Conservation (phyloP, 164 flowering plant genomes). For the Magnolia kwangsiensis region DNA sequence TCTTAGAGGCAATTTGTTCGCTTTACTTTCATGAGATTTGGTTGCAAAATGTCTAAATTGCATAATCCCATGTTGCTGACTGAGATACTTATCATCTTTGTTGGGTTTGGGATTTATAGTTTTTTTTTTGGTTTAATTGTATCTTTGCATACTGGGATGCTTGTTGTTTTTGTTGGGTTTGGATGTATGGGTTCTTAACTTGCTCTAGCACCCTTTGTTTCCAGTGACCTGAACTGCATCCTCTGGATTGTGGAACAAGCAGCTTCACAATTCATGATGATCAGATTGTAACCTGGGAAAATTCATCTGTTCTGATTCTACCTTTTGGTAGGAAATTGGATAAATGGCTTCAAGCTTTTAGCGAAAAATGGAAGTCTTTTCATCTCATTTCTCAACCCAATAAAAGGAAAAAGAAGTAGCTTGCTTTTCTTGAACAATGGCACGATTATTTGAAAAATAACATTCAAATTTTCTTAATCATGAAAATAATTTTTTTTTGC, state of each 20-base stretch:
- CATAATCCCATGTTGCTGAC: not conserved
- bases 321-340: not conserved
- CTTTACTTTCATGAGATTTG: not conserved
- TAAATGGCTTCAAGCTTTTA: too few species aligned
- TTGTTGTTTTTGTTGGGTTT: not conserved
- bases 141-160: not conserved
- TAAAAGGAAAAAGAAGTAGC: not conserved
- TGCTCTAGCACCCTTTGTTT: not conserved
- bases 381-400: not conserved
- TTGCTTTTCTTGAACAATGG: not conserved
- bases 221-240: not conserved
- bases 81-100: not conserved
- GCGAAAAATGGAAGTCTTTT: too few species aligned
- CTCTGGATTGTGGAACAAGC: not conserved
- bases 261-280: not conserved
- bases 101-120: not conserved
- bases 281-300: not conserved
- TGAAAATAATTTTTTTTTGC: not conserved
- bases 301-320: not conserved
- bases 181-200: not conserved
- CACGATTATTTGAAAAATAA: too few species aligned
- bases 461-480: not conserved
- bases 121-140: too few species aligned
- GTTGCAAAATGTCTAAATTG: not conserved
- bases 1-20: not conserved